phyloP scores from a whole-genome alignment of 495 filamentous ascomycete species.

The Penicillium mononematosum region DNA sequence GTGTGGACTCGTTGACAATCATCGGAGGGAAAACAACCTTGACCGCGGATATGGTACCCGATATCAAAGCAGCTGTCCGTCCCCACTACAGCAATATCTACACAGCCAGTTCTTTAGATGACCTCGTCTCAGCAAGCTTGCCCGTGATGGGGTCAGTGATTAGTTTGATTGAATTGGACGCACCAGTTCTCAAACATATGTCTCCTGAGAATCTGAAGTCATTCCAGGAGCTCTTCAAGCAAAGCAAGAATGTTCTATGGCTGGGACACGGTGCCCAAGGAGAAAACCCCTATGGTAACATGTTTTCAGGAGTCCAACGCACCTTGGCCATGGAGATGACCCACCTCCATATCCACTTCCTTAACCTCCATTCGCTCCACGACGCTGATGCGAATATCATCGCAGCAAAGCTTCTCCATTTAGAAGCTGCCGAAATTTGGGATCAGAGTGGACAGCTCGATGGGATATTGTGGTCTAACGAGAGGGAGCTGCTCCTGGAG shows the following conservation, averaged over 20 bases:
- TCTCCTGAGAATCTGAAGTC: slow-evolving; percentile 17
- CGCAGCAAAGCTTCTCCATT: slow-evolving; percentile 23
- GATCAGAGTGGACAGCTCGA: slow-evolving; percentile 17
- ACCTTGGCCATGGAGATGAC: slow-evolving; percentile 26
- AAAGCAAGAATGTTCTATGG: slow-evolving; percentile 42
- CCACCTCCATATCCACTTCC: slow-evolving; percentile 28
- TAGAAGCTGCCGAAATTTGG: slow-evolving; percentile 24
- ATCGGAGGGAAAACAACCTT: slow-evolving; percentile 25
- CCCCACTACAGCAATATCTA: slow-evolving; percentile 16
- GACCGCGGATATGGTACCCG: slow-evolving; percentile 12
- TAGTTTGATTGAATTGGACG: slow-evolving; percentile 46
- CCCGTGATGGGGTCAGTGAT: slow-evolving; percentile 37
- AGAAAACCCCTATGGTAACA: slow-evolving; percentile 37
- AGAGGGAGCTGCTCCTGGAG: slow-evolving; percentile 28
- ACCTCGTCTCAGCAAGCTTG: slow-evolving; percentile 12
- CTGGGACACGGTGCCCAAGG: slow-evolving; percentile 31
- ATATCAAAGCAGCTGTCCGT: slow-evolving; percentile 14
- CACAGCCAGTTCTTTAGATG: slow-evolving; percentile 15
- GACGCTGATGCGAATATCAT: slow-evolving; percentile 15
- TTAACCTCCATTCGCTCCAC: slow-evolving; percentile 25
- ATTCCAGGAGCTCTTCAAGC: slow-evolving; percentile 33
- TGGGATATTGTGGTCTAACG: slow-evolving; percentile 21
- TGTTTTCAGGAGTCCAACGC: slow-evolving; percentile 42
- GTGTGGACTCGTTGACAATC: slow-evolving; percentile 24
- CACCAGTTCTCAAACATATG: slow-evolving; percentile 42